These are phyloP conservation scores for Chaetomiaceae sp. DNA, from an alignment of 2,329 filamentous ascomycete species.

Conservation along the genomic window DNA sequence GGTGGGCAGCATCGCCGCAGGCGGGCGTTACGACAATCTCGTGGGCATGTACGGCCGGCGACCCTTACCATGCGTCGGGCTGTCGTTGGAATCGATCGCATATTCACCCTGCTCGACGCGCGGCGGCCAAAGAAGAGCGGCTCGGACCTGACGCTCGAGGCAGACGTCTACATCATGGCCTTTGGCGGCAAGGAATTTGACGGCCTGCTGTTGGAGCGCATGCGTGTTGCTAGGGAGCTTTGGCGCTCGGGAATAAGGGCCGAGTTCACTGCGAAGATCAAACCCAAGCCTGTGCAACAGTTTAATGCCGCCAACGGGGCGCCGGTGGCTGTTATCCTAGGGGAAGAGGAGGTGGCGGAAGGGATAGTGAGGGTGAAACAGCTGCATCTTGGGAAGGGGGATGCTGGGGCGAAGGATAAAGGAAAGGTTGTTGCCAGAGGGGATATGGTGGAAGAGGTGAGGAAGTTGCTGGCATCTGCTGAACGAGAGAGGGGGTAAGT, in stretches of 20 bases:
- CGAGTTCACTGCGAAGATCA: slow-evolving; percentile 83
- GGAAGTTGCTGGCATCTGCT: background rate
- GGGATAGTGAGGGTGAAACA: slow-evolving; percentile 87
- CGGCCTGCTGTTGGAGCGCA: slow-evolving; percentile 3
- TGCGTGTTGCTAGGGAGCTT: slow-evolving; percentile 37
- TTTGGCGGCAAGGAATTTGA: slow-evolving; percentile 77
- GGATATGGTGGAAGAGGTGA: background rate
- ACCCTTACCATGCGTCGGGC: slow-evolving; percentile 69
- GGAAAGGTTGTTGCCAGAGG: slow-evolving; percentile 11
- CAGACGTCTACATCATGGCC: slow-evolving; percentile 92
- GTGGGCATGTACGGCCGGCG: slow-evolving; percentile 89
- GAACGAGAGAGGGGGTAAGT: background rate
- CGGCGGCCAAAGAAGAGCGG: slow-evolving; percentile 47
- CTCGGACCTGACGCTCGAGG: slow-evolving; percentile 54
- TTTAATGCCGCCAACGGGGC: slow-evolving; percentile 83
- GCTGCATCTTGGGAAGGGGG: slow-evolving; percentile 68
- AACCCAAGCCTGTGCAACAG: slow-evolving; percentile 80
- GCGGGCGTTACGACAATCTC: slow-evolving; percentile 81
- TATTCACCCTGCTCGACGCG: slow-evolving; percentile 8
- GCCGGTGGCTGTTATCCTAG: slow-evolving; percentile 85
- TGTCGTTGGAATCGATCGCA: slow-evolving; percentile 94
- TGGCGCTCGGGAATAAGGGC: slow-evolving; percentile 89
- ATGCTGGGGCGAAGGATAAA: background rate
- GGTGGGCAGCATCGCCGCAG: slow-evolving; percentile 61
- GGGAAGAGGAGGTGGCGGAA: slow-evolving; percentile 74